A percentile compares a stretch with the other conserved stretches of the same genome.
phyloP scores from a whole-genome alignment of 495 filamentous ascomycete species.

The Acidiella bohemica region DNA sequence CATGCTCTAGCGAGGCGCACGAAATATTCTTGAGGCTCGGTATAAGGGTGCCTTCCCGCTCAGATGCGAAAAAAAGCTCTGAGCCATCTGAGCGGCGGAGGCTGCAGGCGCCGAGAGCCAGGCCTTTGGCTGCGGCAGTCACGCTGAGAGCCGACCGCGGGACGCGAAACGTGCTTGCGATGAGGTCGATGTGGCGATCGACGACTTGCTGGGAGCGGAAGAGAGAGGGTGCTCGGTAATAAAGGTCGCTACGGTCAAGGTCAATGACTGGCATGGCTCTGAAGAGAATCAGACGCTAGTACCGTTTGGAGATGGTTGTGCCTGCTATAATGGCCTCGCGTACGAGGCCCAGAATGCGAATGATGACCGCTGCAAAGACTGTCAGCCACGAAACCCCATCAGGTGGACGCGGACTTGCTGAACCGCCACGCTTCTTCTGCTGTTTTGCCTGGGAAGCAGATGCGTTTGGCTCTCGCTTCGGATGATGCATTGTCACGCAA shows the following conservation, averaged over 20 bases:
- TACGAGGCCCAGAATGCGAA: constrained; percentile 57
- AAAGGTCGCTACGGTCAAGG: constrained; percentile 58
- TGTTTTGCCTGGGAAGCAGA: constrained; percentile 46
- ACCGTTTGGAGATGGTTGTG: constrained; percentile 68
- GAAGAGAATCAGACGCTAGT: background rate
- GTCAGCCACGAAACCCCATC: background rate
- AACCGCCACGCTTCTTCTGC: constrained; percentile 53
- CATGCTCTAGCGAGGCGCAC: constrained; percentile 38
- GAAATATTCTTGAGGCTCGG: constrained; percentile 43
- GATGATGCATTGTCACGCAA: background rate
- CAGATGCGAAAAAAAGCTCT: constrained; percentile 12
- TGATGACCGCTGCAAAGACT: constrained; percentile 38
- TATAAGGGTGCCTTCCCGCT: constrained; percentile 50
- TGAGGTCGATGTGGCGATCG: constrained; percentile 65
- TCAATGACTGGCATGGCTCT: background rate
- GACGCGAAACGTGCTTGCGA: constrained; percentile 63
- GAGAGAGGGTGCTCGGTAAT: constrained; percentile 69
- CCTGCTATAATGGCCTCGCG: constrained; percentile 52
- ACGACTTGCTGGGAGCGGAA: constrained; percentile 67
- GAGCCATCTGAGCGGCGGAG: constrained; percentile 29
- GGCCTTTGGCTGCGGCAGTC: constrained; percentile 59
- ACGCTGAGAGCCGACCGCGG: constrained; percentile 51
- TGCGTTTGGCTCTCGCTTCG: constrained; percentile 7
- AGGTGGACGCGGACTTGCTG: constrained; percentile 31
- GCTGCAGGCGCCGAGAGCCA: constrained; percentile 44